Conservation (phyloP, 768 basidiomycete genomes). For the Collybiopsis confluens region DNA sequence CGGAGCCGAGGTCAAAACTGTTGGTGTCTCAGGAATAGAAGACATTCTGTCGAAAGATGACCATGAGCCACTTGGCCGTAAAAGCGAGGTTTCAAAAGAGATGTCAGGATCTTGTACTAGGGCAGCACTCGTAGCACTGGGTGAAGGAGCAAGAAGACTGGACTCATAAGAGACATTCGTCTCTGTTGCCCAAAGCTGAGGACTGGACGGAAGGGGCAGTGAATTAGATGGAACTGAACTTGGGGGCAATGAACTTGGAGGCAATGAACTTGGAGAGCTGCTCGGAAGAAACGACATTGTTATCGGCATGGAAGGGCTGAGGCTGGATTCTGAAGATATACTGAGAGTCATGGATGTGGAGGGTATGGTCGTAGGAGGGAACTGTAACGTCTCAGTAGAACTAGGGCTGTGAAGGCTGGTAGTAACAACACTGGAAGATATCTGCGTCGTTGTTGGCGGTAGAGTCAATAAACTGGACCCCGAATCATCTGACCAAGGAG, state of each 20-base stretch:
- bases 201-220: conserved; percentile 23
- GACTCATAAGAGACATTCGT: conserved; percentile 75
- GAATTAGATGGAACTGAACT: conserved; percentile 24
- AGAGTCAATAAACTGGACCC: conserved; percentile 18
- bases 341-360: conserved; percentile 20
- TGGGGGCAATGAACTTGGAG: conserved; percentile 31
- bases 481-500: conserved; percentile 17
- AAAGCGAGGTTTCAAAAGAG: conserved; percentile 72
- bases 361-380: conserved; percentile 25
- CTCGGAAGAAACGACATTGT: conserved; percentile 29
- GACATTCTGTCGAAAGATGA: conserved; percentile 41
- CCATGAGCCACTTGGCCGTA: conserved; percentile 56
- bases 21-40: conserved; percentile 36
- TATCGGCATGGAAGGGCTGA: conserved; percentile 38
- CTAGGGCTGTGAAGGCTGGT: conserved; percentile 5
- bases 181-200: conserved; percentile 50
- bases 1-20: conserved; percentile 25
- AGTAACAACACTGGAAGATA: not conserved
- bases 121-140: conserved; percentile 48
- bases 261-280: conserved; percentile 33
- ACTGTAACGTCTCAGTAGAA: conserved; percentile 12
- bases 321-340: conserved; percentile 33
- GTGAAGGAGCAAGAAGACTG: conserved; percentile 68
- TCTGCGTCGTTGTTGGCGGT: not conserved
- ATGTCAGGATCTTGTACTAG: conserved; percentile 59